Conservation (phyloP, 495 filamentous ascomycete species). For the Talaromyces thailandensis region DNA sequence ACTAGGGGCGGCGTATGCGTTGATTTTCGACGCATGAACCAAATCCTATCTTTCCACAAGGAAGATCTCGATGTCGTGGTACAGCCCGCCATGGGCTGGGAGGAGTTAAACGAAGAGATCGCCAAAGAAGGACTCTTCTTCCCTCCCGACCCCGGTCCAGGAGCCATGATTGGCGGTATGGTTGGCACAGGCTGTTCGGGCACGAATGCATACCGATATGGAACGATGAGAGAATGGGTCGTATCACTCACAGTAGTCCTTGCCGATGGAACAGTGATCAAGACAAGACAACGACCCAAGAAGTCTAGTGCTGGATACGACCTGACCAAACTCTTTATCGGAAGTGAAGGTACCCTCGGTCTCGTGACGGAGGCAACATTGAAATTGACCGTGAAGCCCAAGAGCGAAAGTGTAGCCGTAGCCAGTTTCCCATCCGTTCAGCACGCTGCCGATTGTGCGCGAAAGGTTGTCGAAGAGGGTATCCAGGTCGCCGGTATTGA, state of each 20-base stretch:
- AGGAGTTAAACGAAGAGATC: constrained; percentile 50
- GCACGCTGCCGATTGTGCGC: constrained; percentile 50
- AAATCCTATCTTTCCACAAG: constrained; percentile 46
- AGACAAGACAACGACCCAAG: constrained; percentile 54
- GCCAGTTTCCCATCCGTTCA: constrained; percentile 50
- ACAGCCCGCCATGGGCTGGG: constrained; percentile 60
- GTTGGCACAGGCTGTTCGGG: constrained; percentile 58
- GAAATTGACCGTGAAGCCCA: constrained; percentile 54
- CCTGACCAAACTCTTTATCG: constrained; percentile 53
- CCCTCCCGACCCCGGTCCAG: constrained; percentile 58
- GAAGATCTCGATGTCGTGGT: constrained; percentile 56
- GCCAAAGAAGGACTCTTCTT: constrained; percentile 51
- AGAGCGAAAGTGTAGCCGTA: constrained; percentile 53
- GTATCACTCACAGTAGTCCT: constrained; percentile 54
- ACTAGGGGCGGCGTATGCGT: constrained; percentile 55
- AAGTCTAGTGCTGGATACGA: constrained; percentile 63
- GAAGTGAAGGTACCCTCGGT: constrained; percentile 56
- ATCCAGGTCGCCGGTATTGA: constrained; percentile 57
- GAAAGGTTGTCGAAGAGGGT: constrained; percentile 50
- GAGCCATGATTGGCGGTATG: constrained; percentile 63
- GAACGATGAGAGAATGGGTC: constrained; percentile 65
- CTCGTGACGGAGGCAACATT: constrained; percentile 56
- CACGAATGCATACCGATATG: constrained; percentile 60
- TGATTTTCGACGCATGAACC: constrained; percentile 57
- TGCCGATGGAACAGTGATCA: constrained; percentile 57